These are phyloP conservation scores for Venturia oleaginea DNA, from an alignment of 2,329 filamentous ascomycete species.

Conservation along the genomic window DNA sequence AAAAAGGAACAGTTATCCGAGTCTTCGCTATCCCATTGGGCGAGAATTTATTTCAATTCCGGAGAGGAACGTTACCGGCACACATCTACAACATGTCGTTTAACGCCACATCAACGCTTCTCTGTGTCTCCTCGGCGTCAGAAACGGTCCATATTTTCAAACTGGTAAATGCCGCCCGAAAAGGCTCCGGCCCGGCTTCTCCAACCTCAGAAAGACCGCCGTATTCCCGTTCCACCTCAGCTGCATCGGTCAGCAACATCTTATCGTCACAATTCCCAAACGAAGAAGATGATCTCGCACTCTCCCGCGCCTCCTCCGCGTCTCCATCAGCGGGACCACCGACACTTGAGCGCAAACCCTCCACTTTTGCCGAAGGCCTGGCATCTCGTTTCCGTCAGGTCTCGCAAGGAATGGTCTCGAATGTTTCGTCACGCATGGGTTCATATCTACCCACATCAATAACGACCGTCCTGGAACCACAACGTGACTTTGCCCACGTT, in stretches of 20 bases:
- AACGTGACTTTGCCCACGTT: slow-evolving; percentile 92
- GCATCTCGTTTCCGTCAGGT: slow-evolving; percentile 4
- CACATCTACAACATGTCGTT: slow-evolving; percentile 99
- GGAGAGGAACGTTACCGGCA: slow-evolving; percentile 88
- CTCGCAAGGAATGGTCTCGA: slow-evolving; percentile 5
- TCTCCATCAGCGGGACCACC: slow-evolving; percentile 16
- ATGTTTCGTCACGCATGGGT: slow-evolving; percentile 75
- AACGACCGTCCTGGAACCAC: slow-evolving; percentile 95
- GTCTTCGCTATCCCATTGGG: slow-evolving; percentile 89
- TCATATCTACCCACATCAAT: slow-evolving; percentile 90
- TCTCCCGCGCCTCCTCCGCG: slow-evolving; percentile 30
- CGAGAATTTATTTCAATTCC: slow-evolving; percentile 91
- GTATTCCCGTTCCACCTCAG: not conserved
- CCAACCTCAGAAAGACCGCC: slow-evolving; percentile 2
- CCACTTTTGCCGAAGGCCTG: not conserved
- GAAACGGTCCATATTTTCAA: slow-evolving; percentile 97
- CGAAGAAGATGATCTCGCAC: slow-evolving; percentile 1
- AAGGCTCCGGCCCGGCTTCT: not conserved
- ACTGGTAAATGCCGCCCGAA: slow-evolving; percentile 33
- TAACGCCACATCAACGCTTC: slow-evolving; percentile 82
- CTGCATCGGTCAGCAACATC: not conserved
- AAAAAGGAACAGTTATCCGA: slow-evolving; percentile 94
- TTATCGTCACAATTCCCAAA: not conserved
- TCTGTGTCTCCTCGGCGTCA: slow-evolving; percentile 91
- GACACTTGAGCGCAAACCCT: slow-evolving; percentile 4